These are phyloP conservation scores for Albizia julibrissin DNA, from an alignment of 306 rosid species.

Conservation along the genomic window DNA sequence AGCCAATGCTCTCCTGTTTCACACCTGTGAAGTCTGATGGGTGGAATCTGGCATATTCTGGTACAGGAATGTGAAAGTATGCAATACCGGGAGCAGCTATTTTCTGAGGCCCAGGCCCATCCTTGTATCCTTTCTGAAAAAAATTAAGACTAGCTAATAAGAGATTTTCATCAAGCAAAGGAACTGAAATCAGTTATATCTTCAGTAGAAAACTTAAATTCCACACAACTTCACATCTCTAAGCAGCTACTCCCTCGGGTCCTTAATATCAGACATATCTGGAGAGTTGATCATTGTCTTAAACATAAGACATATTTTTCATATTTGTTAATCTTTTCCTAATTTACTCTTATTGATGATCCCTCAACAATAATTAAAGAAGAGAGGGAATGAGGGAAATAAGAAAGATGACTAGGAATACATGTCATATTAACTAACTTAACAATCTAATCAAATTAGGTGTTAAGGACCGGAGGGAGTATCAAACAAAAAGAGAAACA, in stretches of 20 bases:
- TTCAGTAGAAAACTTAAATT: slow-evolving; percentile 18
- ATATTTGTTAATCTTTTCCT: no score
- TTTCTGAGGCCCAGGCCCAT: slow-evolving; percentile 63
- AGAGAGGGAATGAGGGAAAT: no score
- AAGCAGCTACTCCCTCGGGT: background rate
- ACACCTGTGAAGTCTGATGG: slow-evolving; percentile 74
- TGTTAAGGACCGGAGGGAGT: no score
- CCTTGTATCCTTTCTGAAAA: slow-evolving; percentile 66
- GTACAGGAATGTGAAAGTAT: slow-evolving; percentile 92
- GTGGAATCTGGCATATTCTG: slow-evolving; percentile 71
- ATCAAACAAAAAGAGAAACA: slow-evolving; percentile 15
- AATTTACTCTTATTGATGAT: no score
- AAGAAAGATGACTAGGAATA: no score
- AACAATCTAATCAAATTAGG: no score
- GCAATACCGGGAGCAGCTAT: slow-evolving; percentile 79
- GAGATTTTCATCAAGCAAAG: slow-evolving; percentile 13
- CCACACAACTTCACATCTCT: slow-evolving; percentile 1
- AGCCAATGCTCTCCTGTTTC: slow-evolving; percentile 73
- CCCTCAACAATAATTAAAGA: no score
- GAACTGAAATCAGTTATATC: slow-evolving; percentile 20
- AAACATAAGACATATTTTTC: no score
- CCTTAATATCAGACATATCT: no score
- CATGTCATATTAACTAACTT: no score
- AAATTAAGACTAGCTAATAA: background rate
- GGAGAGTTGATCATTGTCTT: no score